phyloP scores from a whole-genome alignment of 129 eudicot species.

The Flaveria brownii region DNA sequence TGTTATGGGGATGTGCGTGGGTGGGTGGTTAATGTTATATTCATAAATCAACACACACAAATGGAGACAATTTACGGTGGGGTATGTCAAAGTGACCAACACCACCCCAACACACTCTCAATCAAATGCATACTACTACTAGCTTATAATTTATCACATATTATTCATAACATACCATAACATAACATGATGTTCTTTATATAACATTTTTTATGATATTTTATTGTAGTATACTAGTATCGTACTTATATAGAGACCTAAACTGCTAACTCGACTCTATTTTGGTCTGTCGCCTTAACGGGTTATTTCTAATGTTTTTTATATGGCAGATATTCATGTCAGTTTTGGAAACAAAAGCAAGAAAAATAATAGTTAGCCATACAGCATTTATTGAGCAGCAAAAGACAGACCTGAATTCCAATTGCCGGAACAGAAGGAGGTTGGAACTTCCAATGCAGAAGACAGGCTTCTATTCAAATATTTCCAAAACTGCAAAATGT shows the following conservation, averaged over 20 bases:
- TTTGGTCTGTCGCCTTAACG: background rate
- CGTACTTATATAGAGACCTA: background rate
- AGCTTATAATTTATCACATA: background rate
- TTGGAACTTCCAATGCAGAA: constrained; percentile 50
- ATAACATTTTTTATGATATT: background rate
- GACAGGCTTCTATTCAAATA: constrained; percentile 41
- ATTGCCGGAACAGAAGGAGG: constrained; percentile 48
- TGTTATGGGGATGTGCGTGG: constrained; percentile 64
- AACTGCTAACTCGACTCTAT: background rate
- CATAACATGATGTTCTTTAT: too few relatives aligned
- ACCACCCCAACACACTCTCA: constrained; percentile 4
- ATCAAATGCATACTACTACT: background rate
- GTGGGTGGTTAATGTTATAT: constrained; percentile 39
- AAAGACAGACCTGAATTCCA: constrained; percentile 46
- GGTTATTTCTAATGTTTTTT: background rate
- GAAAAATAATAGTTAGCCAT: constrained; percentile 15
- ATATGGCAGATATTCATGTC: constrained; percentile 13
- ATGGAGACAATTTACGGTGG: constrained; percentile 38
- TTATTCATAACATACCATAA: background rate
- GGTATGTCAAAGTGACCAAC: constrained; percentile 35
- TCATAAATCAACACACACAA: constrained; percentile 15
- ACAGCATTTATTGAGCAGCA: constrained; percentile 26
- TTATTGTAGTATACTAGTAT: background rate
- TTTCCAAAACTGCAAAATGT: constrained; percentile 34
- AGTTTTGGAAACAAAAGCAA: constrained; percentile 21